A percentile compares a stretch with the other conserved stretches of the same genome.
phyloP scores from a whole-genome alignment of 2,329 filamentous ascomycete genomes.

The Venturia effusa region DNA sequence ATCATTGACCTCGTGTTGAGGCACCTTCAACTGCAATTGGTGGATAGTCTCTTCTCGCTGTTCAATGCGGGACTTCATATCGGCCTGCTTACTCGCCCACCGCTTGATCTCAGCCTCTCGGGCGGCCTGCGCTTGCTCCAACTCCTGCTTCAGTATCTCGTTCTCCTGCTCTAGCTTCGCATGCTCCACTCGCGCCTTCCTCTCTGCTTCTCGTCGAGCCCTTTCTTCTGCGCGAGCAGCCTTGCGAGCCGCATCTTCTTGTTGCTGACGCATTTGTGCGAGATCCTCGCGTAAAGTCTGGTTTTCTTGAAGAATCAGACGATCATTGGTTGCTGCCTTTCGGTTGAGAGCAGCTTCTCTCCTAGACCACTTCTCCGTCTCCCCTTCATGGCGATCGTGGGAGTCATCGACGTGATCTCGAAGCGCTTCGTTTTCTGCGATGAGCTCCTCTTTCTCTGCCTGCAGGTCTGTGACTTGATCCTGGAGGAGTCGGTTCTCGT shows the following conservation, averaged over 20 bases:
- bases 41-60: slow-evolving; percentile 29
- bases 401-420: slow-evolving; percentile 5
- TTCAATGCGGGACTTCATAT: slow-evolving; percentile 23
- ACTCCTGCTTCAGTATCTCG: slow-evolving; percentile 57
- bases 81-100: slow-evolving; percentile 23
- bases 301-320: slow-evolving; percentile 11
- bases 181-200: slow-evolving; percentile 26
- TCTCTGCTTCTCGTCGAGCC: slow-evolving; percentile 21
- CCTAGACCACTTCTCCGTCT: slow-evolving; percentile 7
- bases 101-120: slow-evolving; percentile 41
- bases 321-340: slow-evolving; percentile 8
- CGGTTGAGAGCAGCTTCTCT: slow-evolving; percentile 9
- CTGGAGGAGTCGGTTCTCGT: slow-evolving; percentile 17
- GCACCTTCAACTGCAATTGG: slow-evolving; percentile 21
- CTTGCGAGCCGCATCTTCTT: slow-evolving; percentile 27
- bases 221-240: slow-evolving; percentile 23
- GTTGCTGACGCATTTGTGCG: slow-evolving; percentile 21
- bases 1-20: slow-evolving; percentile 27
- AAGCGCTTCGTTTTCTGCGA: slow-evolving; percentile 12
- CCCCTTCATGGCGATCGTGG: slow-evolving; percentile 12
- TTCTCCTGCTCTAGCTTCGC: slow-evolving; percentile 60
- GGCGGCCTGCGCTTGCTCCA: slow-evolving; percentile 63
- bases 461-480: slow-evolving; percentile 18
- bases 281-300: slow-evolving; percentile 15
- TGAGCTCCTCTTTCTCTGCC: slow-evolving; percentile 6